These are phyloP conservation scores for Eutrema japonicum DNA, from an alignment of 345 rosid species.

Conservation along the genomic window DNA sequence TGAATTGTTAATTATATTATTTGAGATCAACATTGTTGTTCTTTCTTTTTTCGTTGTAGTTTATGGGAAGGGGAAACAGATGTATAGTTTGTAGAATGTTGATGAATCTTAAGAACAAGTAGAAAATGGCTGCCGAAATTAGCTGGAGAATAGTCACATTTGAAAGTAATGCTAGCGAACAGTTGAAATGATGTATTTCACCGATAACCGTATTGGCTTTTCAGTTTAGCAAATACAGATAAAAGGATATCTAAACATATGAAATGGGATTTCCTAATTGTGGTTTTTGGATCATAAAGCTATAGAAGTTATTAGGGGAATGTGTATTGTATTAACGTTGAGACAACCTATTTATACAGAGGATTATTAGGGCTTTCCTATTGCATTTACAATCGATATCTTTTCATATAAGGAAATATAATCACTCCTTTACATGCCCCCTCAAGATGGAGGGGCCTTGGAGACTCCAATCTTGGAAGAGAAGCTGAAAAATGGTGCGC, in stretches of 20 bases:
- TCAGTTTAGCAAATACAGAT: background rate
- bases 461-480: no score
- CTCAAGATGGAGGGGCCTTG: no score
- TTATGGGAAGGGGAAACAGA: no score
- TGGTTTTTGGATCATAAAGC: constrained; percentile 17
- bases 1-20: background rate
- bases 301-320: no score
- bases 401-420: no score
- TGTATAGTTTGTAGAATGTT: constrained; percentile 8
- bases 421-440: no score
- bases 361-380: no score
- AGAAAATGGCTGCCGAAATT: constrained; percentile 3
- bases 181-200: background rate
- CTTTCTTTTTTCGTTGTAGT: constrained; percentile 5
- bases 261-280: background rate
- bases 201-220: background rate
- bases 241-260: constrained; percentile 19
- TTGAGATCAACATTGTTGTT: background rate
- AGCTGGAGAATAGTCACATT: constrained; percentile 8
- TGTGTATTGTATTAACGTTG: no score
- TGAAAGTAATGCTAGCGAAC: background rate
- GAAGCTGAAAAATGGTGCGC: no score
- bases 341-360: no score
- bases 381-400: no score
- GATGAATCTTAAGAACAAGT: constrained; percentile 1